Evolutionary conservation across 1,139 yeast genomes (phyloP), one percentile per base, ranked within the genome.

Genomic region (Zygoascus hellenicus): DNA sequence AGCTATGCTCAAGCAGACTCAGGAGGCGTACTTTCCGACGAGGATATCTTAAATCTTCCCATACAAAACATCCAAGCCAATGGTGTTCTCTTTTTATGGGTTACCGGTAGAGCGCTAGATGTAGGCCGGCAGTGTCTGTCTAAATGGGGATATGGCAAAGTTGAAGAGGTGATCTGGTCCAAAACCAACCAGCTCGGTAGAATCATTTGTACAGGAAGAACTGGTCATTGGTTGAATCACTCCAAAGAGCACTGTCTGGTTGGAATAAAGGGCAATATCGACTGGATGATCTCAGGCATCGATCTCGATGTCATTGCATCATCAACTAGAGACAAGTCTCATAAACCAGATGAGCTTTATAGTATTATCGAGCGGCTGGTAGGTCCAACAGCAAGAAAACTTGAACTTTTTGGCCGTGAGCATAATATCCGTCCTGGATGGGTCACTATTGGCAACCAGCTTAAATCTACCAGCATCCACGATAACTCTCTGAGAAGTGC

Each of bases 171-270:
- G 55, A 78, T 90, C 16, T 90, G 97, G 97, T 77, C 88, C 51
- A 90, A 90, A 63, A 78, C 94, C 9, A 90, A 90, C 63, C 97
- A 90, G 62, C 68, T 90, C 51, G 80, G 83, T 30, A 70, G 96
- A 53, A 90, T 96, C 0, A 89, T 90, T 45, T 92, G 94, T 51
- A 90, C 97, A 0, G 97, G 97, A 0, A 70, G 97, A 53, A 90
- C 97, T 0, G 97, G 97, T 0, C 97, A 90, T 63, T 90, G 97
- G 97, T 71, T 90, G 44, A 90, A 90, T 61, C 97, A 90, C 64
- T 86, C 96, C 0, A 90, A 90, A 58, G 97, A 90, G 64, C 97
- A 90, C 62, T 70, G 88, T 41, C 67, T 90, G 10, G 86, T 90
- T 26, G 97, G 96, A 0, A 61, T 83, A 29, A 89, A 89, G 60